Evolutionary conservation across 768 basidiomycete genomes (phyloP).

Genomic region (Tylopilus felleus): DNA sequence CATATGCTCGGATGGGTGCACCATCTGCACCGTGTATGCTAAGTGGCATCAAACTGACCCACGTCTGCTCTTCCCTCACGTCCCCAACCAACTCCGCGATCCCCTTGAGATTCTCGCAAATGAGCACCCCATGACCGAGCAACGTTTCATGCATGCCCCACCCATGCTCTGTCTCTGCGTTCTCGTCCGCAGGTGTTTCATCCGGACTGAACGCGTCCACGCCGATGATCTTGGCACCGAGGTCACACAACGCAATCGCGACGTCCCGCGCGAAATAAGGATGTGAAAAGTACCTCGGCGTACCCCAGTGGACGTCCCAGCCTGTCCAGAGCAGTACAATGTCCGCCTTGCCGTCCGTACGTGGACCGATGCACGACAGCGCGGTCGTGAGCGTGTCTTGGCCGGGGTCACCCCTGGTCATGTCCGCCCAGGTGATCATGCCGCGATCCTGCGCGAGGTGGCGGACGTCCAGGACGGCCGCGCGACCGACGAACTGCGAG

Average conservation of each 20-base stretch:
- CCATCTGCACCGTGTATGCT: slow-evolving; percentile 60
- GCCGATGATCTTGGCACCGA: slow-evolving; percentile 57
- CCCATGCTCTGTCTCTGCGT: slow-evolving; percentile 11
- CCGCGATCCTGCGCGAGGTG: slow-evolving; percentile 38
- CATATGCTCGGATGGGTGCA: slow-evolving; percentile 69
- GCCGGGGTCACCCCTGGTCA: slow-evolving; percentile 1
- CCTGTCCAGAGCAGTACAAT: slow-evolving; percentile 63
- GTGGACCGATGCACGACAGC: slow-evolving; percentile 21
- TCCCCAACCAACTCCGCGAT: slow-evolving; percentile 40
- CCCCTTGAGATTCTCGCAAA: slow-evolving; percentile 68
- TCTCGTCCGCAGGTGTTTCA: slow-evolving; percentile 39
- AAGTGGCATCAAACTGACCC: slow-evolving; percentile 58
- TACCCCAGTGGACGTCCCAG: slow-evolving; percentile 59
- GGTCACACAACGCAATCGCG: slow-evolving; percentile 45
- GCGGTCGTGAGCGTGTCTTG: not conserved
- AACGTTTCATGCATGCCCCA: slow-evolving; percentile 58
- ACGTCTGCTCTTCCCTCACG: slow-evolving; percentile 33
- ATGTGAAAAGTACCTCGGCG: slow-evolving; percentile 52
- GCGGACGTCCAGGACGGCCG: slow-evolving; percentile 53
- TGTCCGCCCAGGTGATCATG: slow-evolving; percentile 51
- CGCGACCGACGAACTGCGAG: slow-evolving; percentile 50
- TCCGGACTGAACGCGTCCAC: slow-evolving; percentile 69
- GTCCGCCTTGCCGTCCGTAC: slow-evolving; percentile 26
- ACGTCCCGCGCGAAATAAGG: slow-evolving; percentile 59
- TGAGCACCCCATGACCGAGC: slow-evolving; percentile 58